These are phyloP conservation scores for Onygenales sp. DNA, from an alignment of 2,329 filamentous ascomycete genomes.

Conservation along the genomic window DNA sequence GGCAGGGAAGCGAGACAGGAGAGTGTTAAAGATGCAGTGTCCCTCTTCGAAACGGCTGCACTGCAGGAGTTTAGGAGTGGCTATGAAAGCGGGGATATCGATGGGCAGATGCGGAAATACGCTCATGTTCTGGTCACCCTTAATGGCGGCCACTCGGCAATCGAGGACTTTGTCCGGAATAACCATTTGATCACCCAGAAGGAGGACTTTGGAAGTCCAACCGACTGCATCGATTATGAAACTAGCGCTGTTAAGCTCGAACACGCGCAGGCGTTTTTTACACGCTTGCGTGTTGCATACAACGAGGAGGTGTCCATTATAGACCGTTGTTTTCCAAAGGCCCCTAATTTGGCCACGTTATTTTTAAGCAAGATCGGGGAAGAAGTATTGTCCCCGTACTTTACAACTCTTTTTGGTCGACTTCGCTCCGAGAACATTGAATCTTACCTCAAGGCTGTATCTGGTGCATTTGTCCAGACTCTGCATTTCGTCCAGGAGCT, in stretches of 20 bases:
- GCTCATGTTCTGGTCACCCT: slow-evolving; percentile 74
- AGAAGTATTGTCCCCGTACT: slow-evolving; percentile 74
- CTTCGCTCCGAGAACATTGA: slow-evolving; percentile 65
- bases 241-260: slow-evolving; percentile 64
- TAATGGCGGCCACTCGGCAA: slow-evolving; percentile 67
- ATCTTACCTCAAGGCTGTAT: slow-evolving; percentile 75
- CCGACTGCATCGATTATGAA: slow-evolving; percentile 68
- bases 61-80: slow-evolving; percentile 87
- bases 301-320: slow-evolving; percentile 78
- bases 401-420: slow-evolving; percentile 78
- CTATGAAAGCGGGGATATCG: slow-evolving; percentile 78
- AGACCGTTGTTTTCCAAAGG: slow-evolving; percentile 67
- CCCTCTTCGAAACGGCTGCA: slow-evolving; percentile 83
- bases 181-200: slow-evolving; percentile 73
- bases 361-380: slow-evolving; percentile 77
- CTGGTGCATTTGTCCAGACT: slow-evolving; percentile 79
- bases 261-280: slow-evolving; percentile 74
- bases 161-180: slow-evolving; percentile 82
- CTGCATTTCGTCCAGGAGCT: slow-evolving; percentile 67
- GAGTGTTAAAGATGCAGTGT: slow-evolving; percentile 63
- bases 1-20: slow-evolving; percentile 64
- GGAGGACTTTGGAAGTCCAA: slow-evolving; percentile 60
- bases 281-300: slow-evolving; percentile 60
- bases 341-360: slow-evolving; percentile 60
- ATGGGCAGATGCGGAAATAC: slow-evolving; percentile 81